Base-by-base conservation (phyloP, 2,329 filamentous ascomycete genomes). In the Blastomyces parvus region DNA sequence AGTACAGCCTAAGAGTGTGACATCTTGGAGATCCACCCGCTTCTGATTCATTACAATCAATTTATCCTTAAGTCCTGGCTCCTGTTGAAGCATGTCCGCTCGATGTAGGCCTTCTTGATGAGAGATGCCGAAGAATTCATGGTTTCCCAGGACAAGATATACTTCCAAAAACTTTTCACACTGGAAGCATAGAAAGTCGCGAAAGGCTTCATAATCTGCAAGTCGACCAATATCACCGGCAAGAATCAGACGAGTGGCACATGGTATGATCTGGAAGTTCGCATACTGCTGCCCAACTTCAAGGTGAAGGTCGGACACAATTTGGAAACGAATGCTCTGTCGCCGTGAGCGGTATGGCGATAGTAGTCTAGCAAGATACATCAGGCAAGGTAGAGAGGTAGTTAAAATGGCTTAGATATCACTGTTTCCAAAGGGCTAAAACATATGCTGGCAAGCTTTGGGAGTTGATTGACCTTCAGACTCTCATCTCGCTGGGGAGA, bases 121-220 rank as follows among this genome's bases (percentile, higher is more conserved):
- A 3, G 67, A 74, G 48, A 67, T 59, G 13, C 76, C 71, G 50
- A 74, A 76, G 66, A 75, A 76, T 55, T 76, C 74, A 60, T 76
- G 74, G 62, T 76, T 36, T 76, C 13, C 74, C 74, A 1, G 74
- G 8, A 76, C 65, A 11, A 75, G 64, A 44, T 70, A 70, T 6
- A 77, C 71, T 2, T 59, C 22, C 3, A 69, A 63, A 57, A 72
- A 76, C 9, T 66, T 65, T 38, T 63, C 46, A 53, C 70, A 71
- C 48, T 70, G 68, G 17, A 44, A 62, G 4, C 40, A 56, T 6
- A 76, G 66, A 61, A 76, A 74, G 13, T 63, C 62, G 22, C 63
- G 64, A 63, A 66, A 68, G 11, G 36, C 52, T 9, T 70, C 57
- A 55, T 71, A 71, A 59, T 70, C 66, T 55, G 62, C 53, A 19